Conservation (phyloP, 495 filamentous ascomycete species). For the Pyronema domesticum region DNA sequence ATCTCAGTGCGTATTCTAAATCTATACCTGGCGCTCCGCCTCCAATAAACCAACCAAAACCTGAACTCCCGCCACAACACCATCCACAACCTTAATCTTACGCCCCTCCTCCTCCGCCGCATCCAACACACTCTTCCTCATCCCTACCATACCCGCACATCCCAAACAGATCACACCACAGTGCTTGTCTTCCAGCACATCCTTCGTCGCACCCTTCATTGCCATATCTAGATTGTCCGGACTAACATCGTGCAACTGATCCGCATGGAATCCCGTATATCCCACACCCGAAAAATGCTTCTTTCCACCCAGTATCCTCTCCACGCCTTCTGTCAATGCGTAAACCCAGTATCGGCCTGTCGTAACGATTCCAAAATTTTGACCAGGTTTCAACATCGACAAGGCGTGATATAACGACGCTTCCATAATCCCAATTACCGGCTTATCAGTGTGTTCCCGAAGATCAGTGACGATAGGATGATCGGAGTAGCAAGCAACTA, state of each 20-base stretch:
- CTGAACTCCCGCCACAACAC: slow-evolving; percentile 59
- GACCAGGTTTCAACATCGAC: slow-evolving; percentile 26
- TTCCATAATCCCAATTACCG: slow-evolving; percentile 78
- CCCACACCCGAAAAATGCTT: slow-evolving; percentile 58
- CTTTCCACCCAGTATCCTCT: slow-evolving; percentile 32
- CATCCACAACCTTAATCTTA: slow-evolving; percentile 59
- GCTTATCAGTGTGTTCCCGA: slow-evolving; percentile 25
- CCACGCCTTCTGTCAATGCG: slow-evolving; percentile 47
- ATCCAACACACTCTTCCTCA: slow-evolving; percentile 56
- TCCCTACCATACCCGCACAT: slow-evolving; percentile 83
- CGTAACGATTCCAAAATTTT: slow-evolving; percentile 66
- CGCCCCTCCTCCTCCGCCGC: slow-evolving; percentile 43
- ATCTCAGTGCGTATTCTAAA: too few relatives aligned
- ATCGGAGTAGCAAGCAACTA: slow-evolving; percentile 77
- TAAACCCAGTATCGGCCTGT: slow-evolving; percentile 71
- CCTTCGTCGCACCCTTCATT: slow-evolving; percentile 50
- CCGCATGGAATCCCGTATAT: slow-evolving; percentile 66
- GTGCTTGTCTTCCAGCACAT: slow-evolving; percentile 37
- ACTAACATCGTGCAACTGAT: slow-evolving; percentile 54
- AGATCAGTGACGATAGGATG: slow-evolving; percentile 62
- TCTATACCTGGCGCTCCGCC: slow-evolving; percentile 1
- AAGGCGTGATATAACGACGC: slow-evolving; percentile 48
- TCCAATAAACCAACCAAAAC: slow-evolving; percentile 42
- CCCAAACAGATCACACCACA: slow-evolving; percentile 44
- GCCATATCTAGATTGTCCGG: slow-evolving; percentile 43